These are phyloP conservation scores for Malassezia furfur DNA, from an alignment of 1,284 basidiomycete genomes.

Conservation along the genomic window DNA sequence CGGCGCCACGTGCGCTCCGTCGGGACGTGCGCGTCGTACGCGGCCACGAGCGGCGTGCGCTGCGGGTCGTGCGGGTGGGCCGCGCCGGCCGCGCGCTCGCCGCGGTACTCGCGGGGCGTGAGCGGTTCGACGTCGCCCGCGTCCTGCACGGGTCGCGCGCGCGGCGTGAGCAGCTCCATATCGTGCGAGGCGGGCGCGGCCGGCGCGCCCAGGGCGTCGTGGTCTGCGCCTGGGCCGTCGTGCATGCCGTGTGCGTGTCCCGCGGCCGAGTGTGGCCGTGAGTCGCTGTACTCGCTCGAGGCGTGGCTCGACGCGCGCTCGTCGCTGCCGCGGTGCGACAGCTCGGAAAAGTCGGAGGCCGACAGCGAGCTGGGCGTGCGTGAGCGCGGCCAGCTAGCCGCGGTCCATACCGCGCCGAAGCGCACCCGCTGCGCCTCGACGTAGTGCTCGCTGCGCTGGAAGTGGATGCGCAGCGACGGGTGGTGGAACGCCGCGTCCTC, in stretches of 20 bases:
- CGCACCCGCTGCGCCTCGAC: conserved; percentile 6
- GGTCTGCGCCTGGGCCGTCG: neutral
- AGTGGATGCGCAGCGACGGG: conserved; percentile 34
- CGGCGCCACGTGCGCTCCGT: neutral
- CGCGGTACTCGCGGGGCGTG: neutral
- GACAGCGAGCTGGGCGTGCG: conserved; percentile 6
- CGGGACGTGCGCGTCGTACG: neutral
- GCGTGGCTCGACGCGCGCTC: neutral
- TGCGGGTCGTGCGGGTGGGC: neutral
- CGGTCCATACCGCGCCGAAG: conserved; percentile 10
- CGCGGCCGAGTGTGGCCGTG: neutral
- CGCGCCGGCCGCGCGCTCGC: neutral
- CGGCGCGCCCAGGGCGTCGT: too few relatives aligned
- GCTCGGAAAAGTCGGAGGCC: conserved; percentile 3
- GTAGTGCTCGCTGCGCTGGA: conserved; percentile 21
- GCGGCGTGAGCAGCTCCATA: conserved; percentile 5
- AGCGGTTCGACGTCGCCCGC: conserved; percentile 7
- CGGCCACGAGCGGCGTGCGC: conserved; percentile 6
- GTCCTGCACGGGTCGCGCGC: conserved; percentile 6
- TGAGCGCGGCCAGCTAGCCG: neutral
- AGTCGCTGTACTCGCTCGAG: neutral
- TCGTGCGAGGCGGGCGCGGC: neutral
- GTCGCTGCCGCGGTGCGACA: neutral
- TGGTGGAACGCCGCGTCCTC: conserved; percentile 25
- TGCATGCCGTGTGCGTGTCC: neutral